Percentiles rank a stretch among this genome's conserved stretches.
These are phyloP conservation scores for Polytolypa hystricis DNA, from an alignment of 2,329 filamentous ascomycete genomes.

Conservation along the genomic window DNA sequence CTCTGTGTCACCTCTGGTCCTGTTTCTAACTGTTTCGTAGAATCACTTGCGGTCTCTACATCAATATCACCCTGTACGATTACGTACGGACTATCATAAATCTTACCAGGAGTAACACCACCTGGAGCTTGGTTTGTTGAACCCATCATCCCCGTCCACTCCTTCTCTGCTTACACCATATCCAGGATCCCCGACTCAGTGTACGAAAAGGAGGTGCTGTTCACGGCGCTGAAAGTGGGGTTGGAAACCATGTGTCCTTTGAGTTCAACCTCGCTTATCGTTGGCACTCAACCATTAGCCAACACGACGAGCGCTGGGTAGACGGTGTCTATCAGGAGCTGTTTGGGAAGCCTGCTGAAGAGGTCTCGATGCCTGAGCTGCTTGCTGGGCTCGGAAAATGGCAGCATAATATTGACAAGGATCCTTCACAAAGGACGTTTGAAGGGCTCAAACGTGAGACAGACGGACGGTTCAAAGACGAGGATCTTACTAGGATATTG, in stretches of 20 bases:
- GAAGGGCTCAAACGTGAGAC: constrained; percentile 46
- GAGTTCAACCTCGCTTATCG: constrained; percentile 46
- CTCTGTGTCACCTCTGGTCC: background rate
- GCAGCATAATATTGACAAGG: constrained; percentile 44
- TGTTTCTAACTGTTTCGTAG: constrained; percentile 7
- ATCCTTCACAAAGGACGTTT: constrained; percentile 54
- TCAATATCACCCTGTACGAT: constrained; percentile 26
- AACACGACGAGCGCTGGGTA: constrained; percentile 62
- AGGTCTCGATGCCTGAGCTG: constrained; percentile 13
- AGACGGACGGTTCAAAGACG: constrained; percentile 56
- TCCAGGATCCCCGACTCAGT: constrained; percentile 28
- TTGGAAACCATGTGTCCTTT: constrained; percentile 41
- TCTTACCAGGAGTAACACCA: constrained; percentile 30
- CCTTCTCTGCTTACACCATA: too few relatives aligned
- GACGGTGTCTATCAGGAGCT: constrained; percentile 45
- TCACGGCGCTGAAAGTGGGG: constrained; percentile 27
- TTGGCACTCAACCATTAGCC: constrained; percentile 54
- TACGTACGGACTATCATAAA: constrained; percentile 23
- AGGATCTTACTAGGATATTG: constrained; percentile 58
- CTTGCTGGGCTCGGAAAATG: constrained; percentile 46
- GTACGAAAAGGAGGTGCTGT: constrained; percentile 15
- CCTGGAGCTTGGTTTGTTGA: constrained; percentile 29
- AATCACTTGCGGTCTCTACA: constrained; percentile 23
- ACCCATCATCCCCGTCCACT: too few relatives aligned
- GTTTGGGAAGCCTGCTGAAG: constrained; percentile 13